Conservation (phyloP, 371 early-diverging fungal species). For the Parasitella parasitica region DNA sequence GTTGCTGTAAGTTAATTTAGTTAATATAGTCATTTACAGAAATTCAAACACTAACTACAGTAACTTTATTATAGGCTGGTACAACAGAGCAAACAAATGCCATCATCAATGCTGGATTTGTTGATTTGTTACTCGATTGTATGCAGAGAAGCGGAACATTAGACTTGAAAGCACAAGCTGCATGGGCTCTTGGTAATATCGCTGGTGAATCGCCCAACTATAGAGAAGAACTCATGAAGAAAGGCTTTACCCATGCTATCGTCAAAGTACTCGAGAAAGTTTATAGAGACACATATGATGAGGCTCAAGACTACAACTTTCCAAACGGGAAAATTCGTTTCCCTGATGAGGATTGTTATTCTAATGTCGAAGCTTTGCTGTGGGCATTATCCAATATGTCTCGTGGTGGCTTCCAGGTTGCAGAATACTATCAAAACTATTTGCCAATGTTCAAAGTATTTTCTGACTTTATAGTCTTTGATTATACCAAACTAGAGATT, state of each 20-base stretch:
- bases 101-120: conserved; percentile 46
- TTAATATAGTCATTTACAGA: not conserved
- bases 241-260: conserved; percentile 15
- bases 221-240: conserved; percentile 33
- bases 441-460: conserved; percentile 51
- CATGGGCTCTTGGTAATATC: conserved; percentile 53
- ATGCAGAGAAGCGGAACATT: conserved; percentile 8
- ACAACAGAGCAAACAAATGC: conserved; percentile 47
- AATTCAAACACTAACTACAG: too few relatives aligned
- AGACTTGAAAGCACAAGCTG: conserved; percentile 45
- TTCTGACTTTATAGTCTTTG: conserved; percentile 46
- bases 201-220: conserved; percentile 44
- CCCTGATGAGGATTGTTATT: conserved; percentile 20
- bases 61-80: conserved; percentile 51
- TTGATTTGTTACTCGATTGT: conserved; percentile 34
- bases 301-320: not conserved
- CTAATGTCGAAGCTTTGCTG: conserved; percentile 35
- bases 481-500: conserved; percentile 46
- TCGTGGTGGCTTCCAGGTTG: conserved; percentile 44
- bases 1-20: conserved; percentile 49
- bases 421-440: conserved; percentile 38
- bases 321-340: conserved; percentile 13
- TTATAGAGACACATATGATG: conserved; percentile 11
- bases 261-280: conserved; percentile 12
- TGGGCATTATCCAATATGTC: conserved; percentile 52